These are phyloP conservation scores for Russula vinacea DNA, from an alignment of 768 basidiomycete species.

Conservation along the genomic window DNA sequence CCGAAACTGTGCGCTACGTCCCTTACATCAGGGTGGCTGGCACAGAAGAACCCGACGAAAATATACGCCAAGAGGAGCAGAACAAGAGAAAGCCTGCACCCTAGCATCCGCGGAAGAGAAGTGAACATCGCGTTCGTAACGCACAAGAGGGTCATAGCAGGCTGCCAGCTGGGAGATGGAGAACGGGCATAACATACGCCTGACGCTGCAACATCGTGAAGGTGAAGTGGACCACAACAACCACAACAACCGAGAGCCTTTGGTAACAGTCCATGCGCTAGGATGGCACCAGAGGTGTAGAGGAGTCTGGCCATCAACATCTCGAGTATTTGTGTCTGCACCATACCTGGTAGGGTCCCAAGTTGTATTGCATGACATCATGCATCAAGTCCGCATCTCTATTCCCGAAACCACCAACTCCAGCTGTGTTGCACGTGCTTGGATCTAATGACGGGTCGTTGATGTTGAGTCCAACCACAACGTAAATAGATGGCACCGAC, in stretches of 20 bases:
- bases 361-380: too few species aligned
- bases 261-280: slow-evolving; percentile 55
- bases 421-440: neutral
- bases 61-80: slow-evolving; percentile 61
- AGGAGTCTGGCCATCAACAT: too few species aligned
- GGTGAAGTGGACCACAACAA: slow-evolving; percentile 54
- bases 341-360: too few species aligned
- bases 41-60: slow-evolving; percentile 54
- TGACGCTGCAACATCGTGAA: slow-evolving; percentile 56
- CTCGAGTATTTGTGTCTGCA: too few species aligned
- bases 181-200: slow-evolving; percentile 59
- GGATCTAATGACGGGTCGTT: neutral
- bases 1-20: slow-evolving; percentile 60
- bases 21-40: too few species aligned
- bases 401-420: neutral
- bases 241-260: slow-evolving; percentile 37
- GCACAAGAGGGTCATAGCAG: slow-evolving; percentile 54
- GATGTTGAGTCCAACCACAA: neutral
- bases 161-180: slow-evolving; percentile 51
- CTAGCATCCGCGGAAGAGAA: slow-evolving; percentile 44
- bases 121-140: slow-evolving; percentile 51
- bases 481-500: neutral
- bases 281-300: slow-evolving; percentile 58
- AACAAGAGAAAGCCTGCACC: slow-evolving; percentile 49
- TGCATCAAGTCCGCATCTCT: neutral